phyloP scores from a whole-genome alignment of 257 asterid species.

The Coffea eugenioides region DNA sequence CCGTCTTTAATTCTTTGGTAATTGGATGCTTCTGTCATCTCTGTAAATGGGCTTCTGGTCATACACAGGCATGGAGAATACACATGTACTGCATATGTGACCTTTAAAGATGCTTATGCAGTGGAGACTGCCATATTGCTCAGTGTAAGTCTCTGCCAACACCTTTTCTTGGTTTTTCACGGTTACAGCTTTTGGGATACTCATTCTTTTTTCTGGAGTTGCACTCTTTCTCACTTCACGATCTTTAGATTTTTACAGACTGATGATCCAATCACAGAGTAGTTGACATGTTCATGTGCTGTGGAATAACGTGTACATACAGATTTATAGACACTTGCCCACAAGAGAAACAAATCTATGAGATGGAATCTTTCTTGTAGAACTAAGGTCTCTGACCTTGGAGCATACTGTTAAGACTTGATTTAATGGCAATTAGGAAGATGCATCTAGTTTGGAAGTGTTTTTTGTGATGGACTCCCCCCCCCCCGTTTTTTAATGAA shows the following conservation, averaged over 20 bases:
- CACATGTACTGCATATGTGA: conserved; percentile 42
- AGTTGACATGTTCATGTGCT: not conserved
- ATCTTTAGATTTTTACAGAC: not conserved
- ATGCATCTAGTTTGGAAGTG: not conserved
- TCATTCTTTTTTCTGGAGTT: not conserved
- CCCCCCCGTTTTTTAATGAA: too few species aligned
- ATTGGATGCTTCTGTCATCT: not conserved
- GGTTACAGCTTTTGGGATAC: not conserved
- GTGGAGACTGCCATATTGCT: conserved; percentile 56
- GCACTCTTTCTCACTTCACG: not conserved
- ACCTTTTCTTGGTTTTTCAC: not conserved
- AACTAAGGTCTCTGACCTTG: not conserved
- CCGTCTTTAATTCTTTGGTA: conserved; percentile 4
- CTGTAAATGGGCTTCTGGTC: not conserved
- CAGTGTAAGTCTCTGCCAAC: conserved; percentile 38
- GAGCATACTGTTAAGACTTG: not conserved
- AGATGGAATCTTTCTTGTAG: not conserved
- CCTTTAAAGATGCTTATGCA: conserved; percentile 53
- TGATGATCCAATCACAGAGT: not conserved
- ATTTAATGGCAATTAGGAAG: not conserved
- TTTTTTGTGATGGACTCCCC: not conserved
- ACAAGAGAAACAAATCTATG: not conserved
- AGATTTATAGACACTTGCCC: not conserved
- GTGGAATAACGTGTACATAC: not conserved
- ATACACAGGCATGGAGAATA: conserved; percentile 42